Conservation (phyloP, 257 asterid genomes). For the Solanum boliviense region DNA sequence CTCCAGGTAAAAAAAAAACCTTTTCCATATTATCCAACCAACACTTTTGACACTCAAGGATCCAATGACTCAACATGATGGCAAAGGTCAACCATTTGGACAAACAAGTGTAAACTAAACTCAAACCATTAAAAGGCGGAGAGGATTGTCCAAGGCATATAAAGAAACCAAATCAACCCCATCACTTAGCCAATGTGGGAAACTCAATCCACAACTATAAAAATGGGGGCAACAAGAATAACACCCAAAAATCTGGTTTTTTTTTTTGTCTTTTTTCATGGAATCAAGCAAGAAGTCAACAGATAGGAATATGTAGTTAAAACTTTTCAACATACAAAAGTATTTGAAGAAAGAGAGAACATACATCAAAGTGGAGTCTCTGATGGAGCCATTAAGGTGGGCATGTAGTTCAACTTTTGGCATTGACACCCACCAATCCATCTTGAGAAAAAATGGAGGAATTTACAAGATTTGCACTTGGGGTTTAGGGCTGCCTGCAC, state of each 20-base stretch:
- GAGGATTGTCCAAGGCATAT: neutral
- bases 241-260: neutral
- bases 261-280: neutral
- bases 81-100: neutral
- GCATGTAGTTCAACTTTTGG: constrained; percentile 89
- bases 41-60: neutral
- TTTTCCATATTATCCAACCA: neutral
- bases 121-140: neutral
- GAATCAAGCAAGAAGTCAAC: neutral
- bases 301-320: neutral
- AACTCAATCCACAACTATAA: neutral
- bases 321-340: neutral
- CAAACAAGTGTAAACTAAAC: neutral
- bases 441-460: neutral
- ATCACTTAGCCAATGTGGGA: neutral
- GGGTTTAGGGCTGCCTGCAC: neutral
- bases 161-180: neutral
- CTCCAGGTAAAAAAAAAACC: neutral
- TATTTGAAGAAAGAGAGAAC: neutral
- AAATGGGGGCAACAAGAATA: neutral
- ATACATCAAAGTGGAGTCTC: constrained; percentile 79
- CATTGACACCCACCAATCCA: constrained; percentile 72
- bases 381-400: constrained; percentile 87
- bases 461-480: neutral
- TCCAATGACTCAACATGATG: neutral